Conservation (phyloP, 768 basidiomycete genomes). For the Rubroboletus pulcherrimus region DNA sequence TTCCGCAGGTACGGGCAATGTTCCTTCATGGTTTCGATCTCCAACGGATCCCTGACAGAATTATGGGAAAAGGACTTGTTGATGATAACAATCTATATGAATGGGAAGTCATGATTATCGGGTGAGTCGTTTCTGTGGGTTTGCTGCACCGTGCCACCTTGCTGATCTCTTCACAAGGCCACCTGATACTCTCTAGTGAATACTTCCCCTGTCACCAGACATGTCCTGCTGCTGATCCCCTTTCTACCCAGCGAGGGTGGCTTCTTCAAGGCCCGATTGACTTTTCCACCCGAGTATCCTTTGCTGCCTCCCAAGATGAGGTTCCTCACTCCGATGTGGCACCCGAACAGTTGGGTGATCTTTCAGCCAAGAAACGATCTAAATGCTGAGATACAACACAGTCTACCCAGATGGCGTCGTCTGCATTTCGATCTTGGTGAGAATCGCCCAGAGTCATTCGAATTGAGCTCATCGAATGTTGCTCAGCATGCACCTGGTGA, state of each 20-base stretch:
- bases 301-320: constrained; percentile 92
- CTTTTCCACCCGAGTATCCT: constrained; percentile 90
- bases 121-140: constrained; percentile 46
- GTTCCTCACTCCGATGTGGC: constrained; percentile 94
- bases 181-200: constrained; percentile 88
- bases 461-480: constrained; percentile 2
- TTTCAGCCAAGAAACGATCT: background rate
- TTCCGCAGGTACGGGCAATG: constrained; percentile 68
- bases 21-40: constrained; percentile 28
- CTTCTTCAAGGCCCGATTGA: constrained; percentile 86
- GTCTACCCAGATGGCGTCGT: constrained; percentile 92
- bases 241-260: constrained; percentile 75
- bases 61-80: constrained; percentile 65
- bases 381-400: constrained; percentile 28
- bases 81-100: constrained; percentile 94
- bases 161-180: constrained; percentile 51
- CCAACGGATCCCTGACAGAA: constrained; percentile 33
- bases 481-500: constrained; percentile 89
- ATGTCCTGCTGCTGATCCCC: background rate
- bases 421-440: constrained; percentile 91
- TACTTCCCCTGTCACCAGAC: background rate
- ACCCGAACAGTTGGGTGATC: constrained; percentile 82
- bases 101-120: constrained; percentile 96
- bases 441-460: constrained; percentile 17
- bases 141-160: constrained; percentile 9